Conservation (phyloP, 805 yeast species). For the Candida bentonensis region DNA sequence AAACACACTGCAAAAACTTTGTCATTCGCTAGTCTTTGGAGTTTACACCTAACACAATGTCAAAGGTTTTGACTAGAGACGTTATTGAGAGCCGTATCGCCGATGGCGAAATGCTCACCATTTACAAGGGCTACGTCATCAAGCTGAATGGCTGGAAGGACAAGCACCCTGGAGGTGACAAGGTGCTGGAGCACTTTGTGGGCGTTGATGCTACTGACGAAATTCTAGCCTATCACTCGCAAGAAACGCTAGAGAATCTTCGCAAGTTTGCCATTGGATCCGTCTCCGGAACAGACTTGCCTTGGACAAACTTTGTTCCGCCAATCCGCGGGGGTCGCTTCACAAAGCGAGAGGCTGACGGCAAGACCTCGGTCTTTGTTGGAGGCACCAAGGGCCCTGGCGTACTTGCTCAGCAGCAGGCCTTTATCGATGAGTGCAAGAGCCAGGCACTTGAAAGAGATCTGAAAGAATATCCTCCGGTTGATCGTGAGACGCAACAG, state of each 20-base stretch:
- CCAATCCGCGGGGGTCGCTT: slow-evolving; percentile 75
- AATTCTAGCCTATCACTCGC: slow-evolving; percentile 69
- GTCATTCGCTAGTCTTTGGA: too few species aligned
- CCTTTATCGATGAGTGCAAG: slow-evolving; percentile 43
- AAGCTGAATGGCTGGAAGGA: slow-evolving; percentile 58
- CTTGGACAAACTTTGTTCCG: slow-evolving; percentile 68
- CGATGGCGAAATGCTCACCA: slow-evolving; percentile 55
- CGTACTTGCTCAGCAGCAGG: slow-evolving; percentile 28
- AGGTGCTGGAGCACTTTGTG: slow-evolving; percentile 68
- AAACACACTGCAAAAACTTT: too few species aligned
- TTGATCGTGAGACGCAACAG: slow-evolving; percentile 57
- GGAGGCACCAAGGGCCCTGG: background rate
- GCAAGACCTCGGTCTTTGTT: background rate
- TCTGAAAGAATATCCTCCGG: slow-evolving; percentile 39
- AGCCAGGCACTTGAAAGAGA: slow-evolving; percentile 41
- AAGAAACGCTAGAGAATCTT: slow-evolving; percentile 39
- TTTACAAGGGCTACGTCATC: slow-evolving; percentile 46
- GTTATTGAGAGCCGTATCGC: slow-evolving; percentile 49
- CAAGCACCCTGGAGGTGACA: slow-evolving; percentile 81
- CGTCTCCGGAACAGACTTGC: slow-evolving; percentile 29
- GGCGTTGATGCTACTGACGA: slow-evolving; percentile 89
- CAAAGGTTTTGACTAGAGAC: slow-evolving; percentile 21
- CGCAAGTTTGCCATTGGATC: slow-evolving; percentile 50
- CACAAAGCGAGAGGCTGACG: slow-evolving; percentile 16
- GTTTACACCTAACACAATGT: too few species aligned